phyloP scores from a whole-genome alignment of 1,139 yeast genomes.

The Suhomyces anneliseae region DNA sequence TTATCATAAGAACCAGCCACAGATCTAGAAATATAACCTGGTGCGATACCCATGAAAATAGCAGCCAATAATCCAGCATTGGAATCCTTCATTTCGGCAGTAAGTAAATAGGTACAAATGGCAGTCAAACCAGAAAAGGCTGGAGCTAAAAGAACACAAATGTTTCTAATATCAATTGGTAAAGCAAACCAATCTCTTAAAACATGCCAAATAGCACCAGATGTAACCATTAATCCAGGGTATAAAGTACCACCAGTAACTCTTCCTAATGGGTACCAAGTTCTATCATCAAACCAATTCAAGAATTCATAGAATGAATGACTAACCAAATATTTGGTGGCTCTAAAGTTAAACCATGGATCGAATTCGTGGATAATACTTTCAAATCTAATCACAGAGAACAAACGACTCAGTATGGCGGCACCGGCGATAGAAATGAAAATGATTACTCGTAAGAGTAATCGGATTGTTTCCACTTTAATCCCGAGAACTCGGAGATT shows the following conservation, averaged over 20 bases:
- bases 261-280: constrained; percentile 99
- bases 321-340: constrained; percentile 83
- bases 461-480: constrained; percentile 40
- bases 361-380: constrained; percentile 98
- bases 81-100: constrained; percentile 86
- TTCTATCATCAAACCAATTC: constrained; percentile 98
- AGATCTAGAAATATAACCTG: constrained; percentile 96
- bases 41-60: constrained; percentile 94
- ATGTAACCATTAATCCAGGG: constrained; percentile 98
- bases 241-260: constrained; percentile 98
- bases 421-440: constrained; percentile 81
- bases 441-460: constrained; percentile 62
- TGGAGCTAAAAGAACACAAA: constrained; percentile 95
- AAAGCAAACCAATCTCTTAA: constrained; percentile 63
- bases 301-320: constrained; percentile 87
- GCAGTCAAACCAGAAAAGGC: constrained; percentile 95
- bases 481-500: constrained; percentile 34
- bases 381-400: constrained; percentile 82
- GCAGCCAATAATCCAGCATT: constrained; percentile 93
- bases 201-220: constrained; percentile 82
- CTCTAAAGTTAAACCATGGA: constrained; percentile 98
- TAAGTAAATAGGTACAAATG: constrained; percentile 83
- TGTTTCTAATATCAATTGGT: constrained; percentile 92
- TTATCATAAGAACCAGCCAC: constrained; percentile 99
- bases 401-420: constrained; percentile 84